These are phyloP conservation scores for Aspergillus steynii DNA, from an alignment of 495 filamentous ascomycete genomes.

Conservation along the genomic window DNA sequence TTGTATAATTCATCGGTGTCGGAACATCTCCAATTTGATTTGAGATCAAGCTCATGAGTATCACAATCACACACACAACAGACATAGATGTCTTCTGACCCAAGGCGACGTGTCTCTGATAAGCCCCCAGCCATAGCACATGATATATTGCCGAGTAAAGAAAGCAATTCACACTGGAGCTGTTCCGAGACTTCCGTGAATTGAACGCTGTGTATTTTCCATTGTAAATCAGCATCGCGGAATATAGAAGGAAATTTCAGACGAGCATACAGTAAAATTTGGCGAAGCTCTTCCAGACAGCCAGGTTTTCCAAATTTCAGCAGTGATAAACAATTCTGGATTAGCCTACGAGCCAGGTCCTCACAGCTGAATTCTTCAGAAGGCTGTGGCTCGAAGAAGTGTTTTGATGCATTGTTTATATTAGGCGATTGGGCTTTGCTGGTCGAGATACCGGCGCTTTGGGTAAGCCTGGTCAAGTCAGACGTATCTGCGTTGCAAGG, in stretches of 20 bases:
- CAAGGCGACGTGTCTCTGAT: constrained; percentile 17
- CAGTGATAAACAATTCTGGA: background rate
- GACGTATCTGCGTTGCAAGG: background rate
- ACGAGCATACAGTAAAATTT: background rate
- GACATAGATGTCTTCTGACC: constrained; percentile 25
- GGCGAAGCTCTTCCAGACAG: background rate
- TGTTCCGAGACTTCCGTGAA: constrained; percentile 30
- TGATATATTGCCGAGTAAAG: constrained; percentile 41
- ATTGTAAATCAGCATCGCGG: background rate
- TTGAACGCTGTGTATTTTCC: constrained; percentile 4
- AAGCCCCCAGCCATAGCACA: constrained; percentile 42
- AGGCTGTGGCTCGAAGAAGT: background rate
- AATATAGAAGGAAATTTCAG: background rate
- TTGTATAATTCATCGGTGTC: constrained; percentile 48
- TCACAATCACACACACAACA: constrained; percentile 42
- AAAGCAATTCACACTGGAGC: constrained; percentile 33
- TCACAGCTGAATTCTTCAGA: background rate
- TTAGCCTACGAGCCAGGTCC: background rate
- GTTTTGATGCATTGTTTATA: background rate
- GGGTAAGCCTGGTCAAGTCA: background rate
- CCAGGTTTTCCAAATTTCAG: background rate
- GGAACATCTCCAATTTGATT: constrained; percentile 22
- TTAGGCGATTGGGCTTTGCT: background rate
- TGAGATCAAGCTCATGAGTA: constrained; percentile 14
- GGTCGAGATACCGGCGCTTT: background rate